Percentiles rank a stretch among this genome's conserved stretches.
Evolutionary conservation across 2,329 filamentous ascomycete species (phyloP).

Genomic region (Fusarium chuoi): DNA sequence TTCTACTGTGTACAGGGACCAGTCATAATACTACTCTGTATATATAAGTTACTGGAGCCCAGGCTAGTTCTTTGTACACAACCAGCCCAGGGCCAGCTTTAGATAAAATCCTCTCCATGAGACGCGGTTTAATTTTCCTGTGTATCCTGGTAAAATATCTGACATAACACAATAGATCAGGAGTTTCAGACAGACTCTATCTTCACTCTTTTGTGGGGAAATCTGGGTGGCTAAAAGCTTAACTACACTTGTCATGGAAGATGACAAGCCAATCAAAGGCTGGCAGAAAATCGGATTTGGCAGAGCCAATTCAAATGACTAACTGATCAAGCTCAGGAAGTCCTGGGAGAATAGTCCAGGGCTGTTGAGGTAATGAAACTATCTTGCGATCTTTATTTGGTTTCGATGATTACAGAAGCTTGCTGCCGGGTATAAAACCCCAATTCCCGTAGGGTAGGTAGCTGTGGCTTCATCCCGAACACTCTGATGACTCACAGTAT

Average conservation of each 20-base stretch:
- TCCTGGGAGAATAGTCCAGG: not conserved
- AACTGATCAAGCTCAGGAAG: not conserved
- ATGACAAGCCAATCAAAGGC: not conserved
- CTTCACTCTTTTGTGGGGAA: not conserved
- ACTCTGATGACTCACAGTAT: conserved; percentile 23
- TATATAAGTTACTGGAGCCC: not conserved
- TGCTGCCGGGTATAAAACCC: not conserved
- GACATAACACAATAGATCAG: not conserved
- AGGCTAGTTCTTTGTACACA: not conserved
- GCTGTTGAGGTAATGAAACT: not conserved
- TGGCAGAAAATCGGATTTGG: not conserved
- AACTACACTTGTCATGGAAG: not conserved
- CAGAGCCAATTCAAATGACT: not conserved
- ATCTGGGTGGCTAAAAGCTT: not conserved
- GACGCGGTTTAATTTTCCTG: too few relatives aligned
- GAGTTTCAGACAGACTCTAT: not conserved
- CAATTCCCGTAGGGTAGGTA: not conserved
- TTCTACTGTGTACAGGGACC: not conserved
- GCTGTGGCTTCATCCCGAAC: conserved; percentile 1
- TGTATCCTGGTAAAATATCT: not conserved
- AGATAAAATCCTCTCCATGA: not conserved
- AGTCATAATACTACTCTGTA: not conserved
- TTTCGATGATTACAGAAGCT: not conserved
- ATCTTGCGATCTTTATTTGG: not conserved
- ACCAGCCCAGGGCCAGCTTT: not conserved